Percentiles rank a stretch among this genome's conserved stretches.
Conservation (phyloP, 306 rosid genomes). For the Ammopiptanthus mongolicus region DNA sequence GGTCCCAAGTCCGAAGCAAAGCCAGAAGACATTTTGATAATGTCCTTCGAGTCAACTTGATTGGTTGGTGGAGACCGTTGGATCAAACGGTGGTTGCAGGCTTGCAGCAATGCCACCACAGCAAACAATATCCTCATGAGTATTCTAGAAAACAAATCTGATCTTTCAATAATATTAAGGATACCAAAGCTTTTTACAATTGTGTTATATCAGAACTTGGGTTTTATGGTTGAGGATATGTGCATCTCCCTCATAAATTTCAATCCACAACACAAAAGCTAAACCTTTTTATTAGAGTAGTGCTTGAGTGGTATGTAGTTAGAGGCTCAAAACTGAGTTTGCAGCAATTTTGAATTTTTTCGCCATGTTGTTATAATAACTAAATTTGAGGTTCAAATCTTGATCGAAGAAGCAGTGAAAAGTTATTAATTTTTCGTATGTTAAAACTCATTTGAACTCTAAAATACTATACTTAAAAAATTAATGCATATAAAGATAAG, state of each 20-base stretch:
- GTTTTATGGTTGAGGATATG: background rate
- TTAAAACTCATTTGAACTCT: too few species aligned
- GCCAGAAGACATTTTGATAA: background rate
- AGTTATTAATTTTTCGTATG: too few species aligned
- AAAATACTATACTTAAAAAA: too few species aligned
- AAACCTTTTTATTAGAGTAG: background rate
- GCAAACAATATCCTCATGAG: background rate
- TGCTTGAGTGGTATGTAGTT: too few species aligned
- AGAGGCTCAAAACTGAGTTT: too few species aligned
- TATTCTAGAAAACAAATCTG: background rate
- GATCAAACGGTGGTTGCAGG: slow-evolving; percentile 15
- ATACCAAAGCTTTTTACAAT: background rate
- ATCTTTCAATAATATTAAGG: background rate
- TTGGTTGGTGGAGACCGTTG: slow-evolving; percentile 20
- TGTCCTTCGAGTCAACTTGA: background rate
- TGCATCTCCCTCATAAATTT: background rate
- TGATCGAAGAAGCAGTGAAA: too few species aligned
- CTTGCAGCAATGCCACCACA: slow-evolving; percentile 21
- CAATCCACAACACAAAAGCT: too few species aligned
- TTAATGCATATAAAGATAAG: too few species aligned
- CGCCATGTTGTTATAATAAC: too few species aligned
- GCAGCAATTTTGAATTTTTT: too few species aligned
- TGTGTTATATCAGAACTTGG: background rate
- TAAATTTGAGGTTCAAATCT: too few species aligned
- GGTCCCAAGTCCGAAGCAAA: slow-evolving; percentile 8